A percentile compares a stretch with the other conserved stretches of the same genome.
phyloP scores from a whole-genome alignment of 148 eudicot genomes.

The Rhododendron kiyosumense region DNA sequence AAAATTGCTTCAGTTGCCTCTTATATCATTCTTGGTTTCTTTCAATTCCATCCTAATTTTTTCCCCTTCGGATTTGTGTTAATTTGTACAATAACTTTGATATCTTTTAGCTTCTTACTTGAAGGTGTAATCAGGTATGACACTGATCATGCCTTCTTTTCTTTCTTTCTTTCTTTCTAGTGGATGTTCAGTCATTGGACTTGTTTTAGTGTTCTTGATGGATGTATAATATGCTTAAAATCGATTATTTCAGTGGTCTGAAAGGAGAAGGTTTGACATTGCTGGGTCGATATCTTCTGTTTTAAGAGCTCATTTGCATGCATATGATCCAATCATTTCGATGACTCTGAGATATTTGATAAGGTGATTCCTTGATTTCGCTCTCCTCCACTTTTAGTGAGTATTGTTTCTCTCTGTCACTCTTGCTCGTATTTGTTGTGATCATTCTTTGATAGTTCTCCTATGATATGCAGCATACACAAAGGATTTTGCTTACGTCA shows the following conservation, averaged over 20 bases:
- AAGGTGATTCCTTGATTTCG: constrained; percentile 38
- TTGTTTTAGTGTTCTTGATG: not conserved
- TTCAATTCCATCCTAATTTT: not conserved
- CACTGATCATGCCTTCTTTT: not conserved
- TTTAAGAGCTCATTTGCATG: constrained; percentile 77
- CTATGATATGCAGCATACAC: constrained; percentile 56
- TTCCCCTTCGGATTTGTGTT: not conserved
- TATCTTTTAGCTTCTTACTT: not conserved
- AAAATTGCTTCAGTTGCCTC: not conserved
- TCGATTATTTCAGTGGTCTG: constrained; percentile 80
- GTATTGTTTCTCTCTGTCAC: not conserved
- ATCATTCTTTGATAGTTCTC: constrained; percentile 5
- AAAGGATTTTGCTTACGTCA: constrained; percentile 85
- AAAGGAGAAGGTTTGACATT: constrained; percentile 72
- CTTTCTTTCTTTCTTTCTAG: not conserved
- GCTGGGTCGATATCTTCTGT: constrained; percentile 83
- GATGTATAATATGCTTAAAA: not conserved
- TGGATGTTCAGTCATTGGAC: not conserved
- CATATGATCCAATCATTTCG: constrained; percentile 79
- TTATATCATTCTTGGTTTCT: not conserved
- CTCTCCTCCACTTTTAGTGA: not conserved
- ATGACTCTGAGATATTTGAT: constrained; percentile 92
- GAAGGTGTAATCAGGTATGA: too few relatives aligned
- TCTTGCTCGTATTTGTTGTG: not conserved
- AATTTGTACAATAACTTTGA: not conserved